A percentile compares a stretch with the other conserved stretches of the same genome.
Conservation (phyloP, 2,329 filamentous ascomycete genomes). For the Alternaria sp. region DNA sequence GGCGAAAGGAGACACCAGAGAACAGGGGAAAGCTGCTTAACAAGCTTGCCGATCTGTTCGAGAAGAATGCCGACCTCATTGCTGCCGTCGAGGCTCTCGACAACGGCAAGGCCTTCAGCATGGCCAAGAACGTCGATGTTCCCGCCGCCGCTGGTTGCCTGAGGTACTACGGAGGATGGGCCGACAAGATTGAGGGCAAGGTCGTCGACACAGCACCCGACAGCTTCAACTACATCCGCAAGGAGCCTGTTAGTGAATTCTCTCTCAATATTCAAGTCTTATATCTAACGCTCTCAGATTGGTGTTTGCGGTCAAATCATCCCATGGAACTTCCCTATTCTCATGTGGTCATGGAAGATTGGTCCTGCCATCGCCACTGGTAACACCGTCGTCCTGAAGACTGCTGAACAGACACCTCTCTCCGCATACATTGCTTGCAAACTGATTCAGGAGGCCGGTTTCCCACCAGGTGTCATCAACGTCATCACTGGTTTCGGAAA, state of each 20-base stretch:
- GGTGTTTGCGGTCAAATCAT: conserved; percentile 89
- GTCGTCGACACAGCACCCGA: conserved; percentile 80
- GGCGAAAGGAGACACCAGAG: conserved; percentile 74
- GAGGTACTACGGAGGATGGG: conserved; percentile 89
- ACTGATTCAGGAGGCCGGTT: conserved; percentile 78
- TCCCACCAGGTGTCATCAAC: conserved; percentile 81
- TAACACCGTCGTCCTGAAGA: conserved; percentile 78
- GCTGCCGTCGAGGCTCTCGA: conserved; percentile 87
- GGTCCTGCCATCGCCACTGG: conserved; percentile 76
- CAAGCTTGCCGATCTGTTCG: conserved; percentile 82
- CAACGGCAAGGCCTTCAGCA: conserved; percentile 82
- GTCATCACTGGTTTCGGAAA: conserved; percentile 81
- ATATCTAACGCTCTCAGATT: conserved; percentile 56
- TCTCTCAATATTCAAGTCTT: background rate
- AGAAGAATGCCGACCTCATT: conserved; percentile 79
- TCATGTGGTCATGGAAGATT: conserved; percentile 87
- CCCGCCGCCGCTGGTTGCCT: conserved; percentile 72
- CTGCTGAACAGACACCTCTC: conserved; percentile 79
- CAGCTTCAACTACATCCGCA: conserved; percentile 84
- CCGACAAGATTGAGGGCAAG: conserved; percentile 91
- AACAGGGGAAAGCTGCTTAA: conserved; percentile 73
- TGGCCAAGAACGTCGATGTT: conserved; percentile 78
- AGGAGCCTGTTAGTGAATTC: conserved; percentile 70
- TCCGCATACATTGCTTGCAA: conserved; percentile 71
- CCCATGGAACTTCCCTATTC: conserved; percentile 86